Conservation (phyloP, 2,329 filamentous ascomycete species). For the Fusarium citri region DNA sequence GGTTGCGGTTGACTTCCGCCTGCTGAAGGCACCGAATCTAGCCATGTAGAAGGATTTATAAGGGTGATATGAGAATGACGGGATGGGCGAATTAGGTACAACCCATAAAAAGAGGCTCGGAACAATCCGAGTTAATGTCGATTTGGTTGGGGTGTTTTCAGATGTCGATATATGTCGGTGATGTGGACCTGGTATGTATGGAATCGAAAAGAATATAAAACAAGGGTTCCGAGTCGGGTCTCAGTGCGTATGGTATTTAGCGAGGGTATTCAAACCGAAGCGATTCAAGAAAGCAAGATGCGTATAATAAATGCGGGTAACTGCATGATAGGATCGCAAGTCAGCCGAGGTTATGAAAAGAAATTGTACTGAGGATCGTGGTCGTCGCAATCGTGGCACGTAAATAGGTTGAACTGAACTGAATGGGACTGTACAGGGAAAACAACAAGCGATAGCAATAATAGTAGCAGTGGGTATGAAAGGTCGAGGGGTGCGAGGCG, state of each 20-base stretch:
- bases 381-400: conserved; percentile 27
- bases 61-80: conserved; percentile 19
- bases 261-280: conserved; percentile 41
- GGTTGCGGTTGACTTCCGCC: conserved; percentile 70
- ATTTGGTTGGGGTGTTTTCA: conserved; percentile 24
- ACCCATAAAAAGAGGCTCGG: conserved; percentile 43
- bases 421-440: conserved; percentile 5
- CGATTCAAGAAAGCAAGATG: conserved; percentile 42
- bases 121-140: conserved; percentile 11
- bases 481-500: conserved; percentile 22
- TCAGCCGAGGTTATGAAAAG: conserved; percentile 35
- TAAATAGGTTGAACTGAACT: conserved; percentile 8
- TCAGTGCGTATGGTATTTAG: conserved; percentile 29
- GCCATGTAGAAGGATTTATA: conserved; percentile 61
- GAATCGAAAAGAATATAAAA: conserved; percentile 25
- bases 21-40: conserved; percentile 70
- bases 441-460: conserved; percentile 10
- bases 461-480: conserved; percentile 15
- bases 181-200: conserved; percentile 12
- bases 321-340: conserved; percentile 45
- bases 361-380: conserved; percentile 27
- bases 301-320: conserved; percentile 41
- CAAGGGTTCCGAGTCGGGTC: conserved; percentile 38
- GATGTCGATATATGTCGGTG: conserved; percentile 33
- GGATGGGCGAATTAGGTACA: conserved; percentile 38